These are phyloP conservation scores for Kandelia obovata DNA, from an alignment of 345 rosid species.

Conservation along the genomic window DNA sequence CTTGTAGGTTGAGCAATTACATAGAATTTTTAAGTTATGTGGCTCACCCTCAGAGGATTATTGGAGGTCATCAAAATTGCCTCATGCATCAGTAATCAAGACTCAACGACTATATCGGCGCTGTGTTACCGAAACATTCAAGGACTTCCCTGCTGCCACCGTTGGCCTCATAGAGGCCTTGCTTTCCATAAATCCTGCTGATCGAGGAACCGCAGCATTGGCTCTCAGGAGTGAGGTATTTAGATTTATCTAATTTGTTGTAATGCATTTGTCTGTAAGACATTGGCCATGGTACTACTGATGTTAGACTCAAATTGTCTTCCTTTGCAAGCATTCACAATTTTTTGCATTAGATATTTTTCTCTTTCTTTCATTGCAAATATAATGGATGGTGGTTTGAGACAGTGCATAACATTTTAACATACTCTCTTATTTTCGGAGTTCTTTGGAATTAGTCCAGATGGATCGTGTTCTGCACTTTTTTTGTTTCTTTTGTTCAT, in stretches of 20 bases:
- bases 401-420: too few species aligned
- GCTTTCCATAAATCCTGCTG: constrained; percentile 75
- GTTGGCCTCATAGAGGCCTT: constrained; percentile 67
- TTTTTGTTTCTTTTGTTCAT: too few species aligned
- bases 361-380: too few species aligned
- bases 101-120: constrained; percentile 72
- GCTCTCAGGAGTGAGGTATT: constrained; percentile 82
- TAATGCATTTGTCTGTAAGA: not conserved
- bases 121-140: constrained; percentile 62
- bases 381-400: too few species aligned
- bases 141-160: constrained; percentile 55
- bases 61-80: constrained; percentile 71
- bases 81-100: constrained; percentile 64
- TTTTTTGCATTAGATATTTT: too few species aligned
- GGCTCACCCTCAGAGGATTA: constrained; percentile 86
- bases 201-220: constrained; percentile 70
- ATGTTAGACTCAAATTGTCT: too few species aligned
- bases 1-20: constrained; percentile 87
- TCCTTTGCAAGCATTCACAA: too few species aligned
- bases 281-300: too few species aligned
- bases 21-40: constrained; percentile 87
- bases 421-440: too few species aligned
- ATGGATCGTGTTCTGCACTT: too few species aligned
- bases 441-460: too few species aligned
- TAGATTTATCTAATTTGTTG: not conserved